Evolutionary conservation across 164 flowering plant species (phyloP), one percentile per base, ranked within the genome.

Genomic region (Houttuynia cordata): DNA sequence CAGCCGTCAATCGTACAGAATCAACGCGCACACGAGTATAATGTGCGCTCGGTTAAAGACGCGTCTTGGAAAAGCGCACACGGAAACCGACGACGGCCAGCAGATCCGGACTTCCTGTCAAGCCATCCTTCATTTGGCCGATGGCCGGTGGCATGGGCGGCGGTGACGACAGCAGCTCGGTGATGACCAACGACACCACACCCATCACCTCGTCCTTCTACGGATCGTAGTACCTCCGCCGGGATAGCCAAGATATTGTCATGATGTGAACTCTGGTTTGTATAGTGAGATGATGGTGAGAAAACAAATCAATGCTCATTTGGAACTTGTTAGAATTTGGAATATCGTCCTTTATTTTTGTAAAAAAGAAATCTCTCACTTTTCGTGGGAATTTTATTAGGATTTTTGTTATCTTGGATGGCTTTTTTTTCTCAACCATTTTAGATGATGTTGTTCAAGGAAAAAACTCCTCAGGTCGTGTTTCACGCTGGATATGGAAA

Each of bases 71-170:
- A n/a, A n/a, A n/a, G n/a, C n/a, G n/a, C n/a, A n/a, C n/a, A n/a
- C n/a, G n/a, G n/a, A n/a, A n/a, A n/a, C n/a, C n/a, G n/a, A n/a
- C n/a, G n/a, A n/a, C n/a, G n/a, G n/a, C n/a, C n/a, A n/a, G n/a
- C n/a, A n/a, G n/a, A n/a, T n/a, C 18, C 96, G 79, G 83, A 0
- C 90, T 88, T 2, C 83, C 78, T 0, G 78, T 79, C 64, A 80
- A 74, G 73, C 91, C 96, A 0, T 66, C 75, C 0, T 87, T 87
- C 59, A 63, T 69, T 0, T 87, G 96, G 96, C 85, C 82, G 0
- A 59, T 75, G 47, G 56, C 37, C 60, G 69, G n/a, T n/a, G n/a
- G 68, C 15, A 18, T 24, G 34, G 23, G 18, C 39, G 76, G 68
- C 24, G 57, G 62, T 9, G 37, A 30, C 37, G 6, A n/a, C n/a